Evolutionary conservation across 2,329 filamentous ascomycete genomes (phyloP), one percentile per base, ranked within the genome.

Genomic region (Fusarium stilboides): DNA sequence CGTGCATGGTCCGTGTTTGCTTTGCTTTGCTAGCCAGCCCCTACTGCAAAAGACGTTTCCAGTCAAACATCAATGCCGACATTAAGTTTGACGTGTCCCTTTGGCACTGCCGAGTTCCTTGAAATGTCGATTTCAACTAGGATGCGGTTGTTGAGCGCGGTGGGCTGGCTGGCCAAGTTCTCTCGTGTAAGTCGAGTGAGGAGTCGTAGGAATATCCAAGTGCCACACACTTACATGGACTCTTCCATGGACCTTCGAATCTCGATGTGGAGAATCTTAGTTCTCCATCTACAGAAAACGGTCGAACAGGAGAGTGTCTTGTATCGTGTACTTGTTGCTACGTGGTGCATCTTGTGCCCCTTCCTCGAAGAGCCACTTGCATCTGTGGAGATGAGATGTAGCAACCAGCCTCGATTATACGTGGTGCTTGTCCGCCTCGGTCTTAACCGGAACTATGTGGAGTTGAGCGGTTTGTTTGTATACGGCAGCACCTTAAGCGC

Each of bases 401-500:
- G 51, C 31, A 20, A 24, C 19, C 47, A 50, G 33, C 39, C 44
- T 70, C 52, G 39, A 69, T 46, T 40, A 47, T 67, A 70, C 46
- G 65, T 59, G 57, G 65, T 68, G 22, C 26, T 60, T 34, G 50
- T 40, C 55, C 49, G 39, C 43, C 59, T 62, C 39, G 17, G 56
- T 65, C 55, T 52, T 40, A 52, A 54, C 57, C 24, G 19, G 19
- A 57, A 57, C 62, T 63, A 44, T 28, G 37, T 69, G 51, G 58
- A 62, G 44, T 45, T 62, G 66, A 74, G 60, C 42, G 44, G 59
- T 70, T 71, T 66, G 59, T 70, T 71, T 65, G 53, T 52, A 55
- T 54, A 53, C 51, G 42, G 45, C 33, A 57, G 59, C 56, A 59
- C 54, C 50, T 57, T 33, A 44, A 63, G 53, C 39, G 37, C 36